These are phyloP conservation scores for Apophysomyces ossiformis DNA, from an alignment of 371 early-diverging fungal genomes.

Conservation along the genomic window DNA sequence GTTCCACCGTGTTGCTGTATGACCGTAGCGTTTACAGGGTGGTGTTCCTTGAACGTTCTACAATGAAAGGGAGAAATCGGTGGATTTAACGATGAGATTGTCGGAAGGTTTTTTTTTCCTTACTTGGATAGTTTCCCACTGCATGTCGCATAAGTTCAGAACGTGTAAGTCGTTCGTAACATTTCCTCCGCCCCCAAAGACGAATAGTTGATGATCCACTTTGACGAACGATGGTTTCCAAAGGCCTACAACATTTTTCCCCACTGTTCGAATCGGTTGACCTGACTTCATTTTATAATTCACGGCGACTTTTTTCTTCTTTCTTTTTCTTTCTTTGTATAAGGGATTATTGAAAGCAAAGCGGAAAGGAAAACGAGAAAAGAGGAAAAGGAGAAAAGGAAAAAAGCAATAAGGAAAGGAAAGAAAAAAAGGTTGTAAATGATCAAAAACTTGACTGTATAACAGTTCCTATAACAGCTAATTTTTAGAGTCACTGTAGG, in stretches of 20 bases:
- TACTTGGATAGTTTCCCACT: slow-evolving; percentile 46
- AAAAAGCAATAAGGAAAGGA: no score
- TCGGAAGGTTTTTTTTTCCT: slow-evolving; percentile 10
- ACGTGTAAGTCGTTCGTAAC: slow-evolving; percentile 61
- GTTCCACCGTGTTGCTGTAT: slow-evolving; percentile 60
- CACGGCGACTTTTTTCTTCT: neutral
- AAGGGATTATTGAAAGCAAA: no score
- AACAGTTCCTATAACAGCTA: no score
- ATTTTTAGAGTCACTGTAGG: no score
- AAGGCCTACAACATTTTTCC: slow-evolving; percentile 61
- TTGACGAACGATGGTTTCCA: slow-evolving; percentile 67
- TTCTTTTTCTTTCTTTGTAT: no score
- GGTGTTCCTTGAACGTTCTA: slow-evolving; percentile 53
- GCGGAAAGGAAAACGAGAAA: neutral
- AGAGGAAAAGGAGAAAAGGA: no score
- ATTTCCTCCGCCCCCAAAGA: slow-evolving; percentile 67
- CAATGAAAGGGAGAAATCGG: neutral
- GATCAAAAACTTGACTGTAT: no score
- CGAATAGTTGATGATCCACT: slow-evolving; percentile 56
- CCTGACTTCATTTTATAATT: slow-evolving; percentile 34
- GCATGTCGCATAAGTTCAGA: slow-evolving; percentile 51
- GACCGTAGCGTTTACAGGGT: slow-evolving; percentile 63
- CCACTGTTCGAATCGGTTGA: slow-evolving; percentile 54
- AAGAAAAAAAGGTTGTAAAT: no score
- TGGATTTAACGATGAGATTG: slow-evolving; percentile 2